Evolutionary conservation across 345 rosid genomes (phyloP), one percentile per base, ranked within the genome.

Genomic region (Cochlearia excelsa): DNA sequence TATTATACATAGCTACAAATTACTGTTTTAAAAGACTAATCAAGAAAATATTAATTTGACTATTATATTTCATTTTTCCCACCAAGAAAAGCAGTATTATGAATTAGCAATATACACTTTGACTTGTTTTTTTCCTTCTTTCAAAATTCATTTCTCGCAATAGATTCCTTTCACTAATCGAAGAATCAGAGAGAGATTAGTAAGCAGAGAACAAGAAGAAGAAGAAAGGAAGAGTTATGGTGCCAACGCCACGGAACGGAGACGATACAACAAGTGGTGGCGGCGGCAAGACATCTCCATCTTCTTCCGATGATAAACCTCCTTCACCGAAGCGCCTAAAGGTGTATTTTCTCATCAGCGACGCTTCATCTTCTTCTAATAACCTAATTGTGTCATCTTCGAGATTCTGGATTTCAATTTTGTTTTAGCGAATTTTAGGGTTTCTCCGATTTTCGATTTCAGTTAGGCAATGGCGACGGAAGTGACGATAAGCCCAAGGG

Each of bases 191-290:
- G 30, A 44, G 53, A 63, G 54, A 65, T 3, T 42, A 30, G 65
- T 16, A 50, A 5, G 9, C 55, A 41, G 46, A 73, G 50, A 16
- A 16, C 23, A 16, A 16, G 23, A 16, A 16, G 23, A 16, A 16
- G 23, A 16, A 16, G 23, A 16, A 16, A 68, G 72, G 70, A 77
- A 59, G 81, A 85, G 80, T 70, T 79, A 91, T 91, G 98, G 98
- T 82, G 71, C 84, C 92, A 46, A 80, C 96, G 70, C 78, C 83
- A 65, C 80, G 91, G 70, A 85, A 86, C 79, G 94, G 84, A 78
- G 80, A 46, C 58, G 31, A 47, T 16, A 16, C 23, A 16, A 16
- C 23, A 16, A 16, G 23, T 16, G 23, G 23, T 16, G 23, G 23
- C 2, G 70, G 78, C 71, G 71, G 78, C 71, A 85, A 86, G 71